Evolutionary conservation across 2,329 filamentous ascomycete species (phyloP), one percentile per base, ranked within the genome.

Genomic region (Orbilia blumenaviensis): DNA sequence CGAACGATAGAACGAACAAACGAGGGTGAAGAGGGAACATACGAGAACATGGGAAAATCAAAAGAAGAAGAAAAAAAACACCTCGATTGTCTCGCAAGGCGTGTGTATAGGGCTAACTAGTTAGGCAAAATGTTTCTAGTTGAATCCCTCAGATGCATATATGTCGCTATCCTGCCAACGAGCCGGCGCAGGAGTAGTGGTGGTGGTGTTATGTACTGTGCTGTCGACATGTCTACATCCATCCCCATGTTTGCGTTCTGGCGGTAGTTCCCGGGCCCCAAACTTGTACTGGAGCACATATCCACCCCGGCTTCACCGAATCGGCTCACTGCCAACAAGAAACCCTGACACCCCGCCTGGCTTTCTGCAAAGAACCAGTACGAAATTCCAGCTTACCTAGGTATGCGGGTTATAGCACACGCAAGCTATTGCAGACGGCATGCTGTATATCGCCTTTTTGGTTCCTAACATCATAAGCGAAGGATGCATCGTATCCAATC

Each of bases 401-500:
- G 56, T 44, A 44, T 64, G 42, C 18, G 50, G 27, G 50, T 25
- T 73, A 61, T 73, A 66, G 27, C 10, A 62, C 16, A 27, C 34
- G 18, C 23, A 52, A 36, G 18, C 44, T 67, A 67, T 74, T 71
- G 62, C 52, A 74, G 34, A 46, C 56, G 16, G 54, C 63, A 41
- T 48, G 46, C 61, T 71, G 66, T 62, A 54, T 44, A 66, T 66
- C 68, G 61, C 68, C 52, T 73, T 63, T 73, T 66, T 73, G 34
- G 44, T 56, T 50, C 41, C 46, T 73, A 58, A 46, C 54, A 29
- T 62, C 44, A 36, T 64, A 75, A 68, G 71, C 69, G 69, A 75
- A 74, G 21, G 25, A 63, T 27, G 48, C 32, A 50, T 67, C 54
- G 27, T 56, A 50, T 34, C 69, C 71, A 75, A 75, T 75, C 71